Conservation (phyloP, 208 protist genomes). For the Trypanosoma caninum region DNA sequence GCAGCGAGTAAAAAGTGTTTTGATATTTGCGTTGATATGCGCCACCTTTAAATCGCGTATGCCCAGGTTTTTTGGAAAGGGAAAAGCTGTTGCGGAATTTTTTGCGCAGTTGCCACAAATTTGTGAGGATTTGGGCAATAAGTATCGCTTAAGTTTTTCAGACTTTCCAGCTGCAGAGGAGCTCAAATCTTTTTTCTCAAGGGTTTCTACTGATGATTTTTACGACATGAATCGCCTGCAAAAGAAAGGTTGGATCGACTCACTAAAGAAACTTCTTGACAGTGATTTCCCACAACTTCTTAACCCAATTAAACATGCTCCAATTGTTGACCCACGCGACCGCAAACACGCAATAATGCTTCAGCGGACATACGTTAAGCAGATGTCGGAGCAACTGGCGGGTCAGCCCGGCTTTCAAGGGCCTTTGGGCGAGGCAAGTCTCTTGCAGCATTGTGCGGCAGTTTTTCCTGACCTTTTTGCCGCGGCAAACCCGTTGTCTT, state of each 20-base stretch:
- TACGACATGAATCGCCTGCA: conserved; percentile 52
- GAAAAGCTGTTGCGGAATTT: conserved; percentile 63
- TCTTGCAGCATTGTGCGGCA: neutral
- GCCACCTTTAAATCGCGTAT: conserved; percentile 49
- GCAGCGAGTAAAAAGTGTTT: conserved; percentile 69
- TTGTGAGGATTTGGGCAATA: conserved; percentile 43
- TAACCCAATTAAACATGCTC: conserved; percentile 57
- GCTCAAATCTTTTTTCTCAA: conserved; percentile 34
- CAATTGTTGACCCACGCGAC: conserved; percentile 50
- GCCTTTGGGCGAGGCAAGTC: conserved; percentile 13
- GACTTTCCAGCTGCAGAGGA: conserved; percentile 47
- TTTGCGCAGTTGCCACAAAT: conserved; percentile 46
- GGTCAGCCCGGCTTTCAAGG: conserved; percentile 26
- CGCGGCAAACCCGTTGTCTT: no score
- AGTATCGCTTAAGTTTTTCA: conserved; percentile 45
- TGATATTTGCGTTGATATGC: conserved; percentile 84
- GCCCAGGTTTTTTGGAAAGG: conserved; percentile 84
- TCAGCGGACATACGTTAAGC: conserved; percentile 30
- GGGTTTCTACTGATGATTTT: conserved; percentile 34
- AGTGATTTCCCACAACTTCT: conserved; percentile 65
- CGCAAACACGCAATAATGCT: conserved; percentile 35
- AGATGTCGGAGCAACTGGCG: conserved; percentile 22
- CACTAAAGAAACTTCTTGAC: conserved; percentile 55
- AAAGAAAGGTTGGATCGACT: conserved; percentile 39
- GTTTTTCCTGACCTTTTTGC: no score